Conservation (phyloP, 129 eudicot species). For the Oenanthe sinensis region DNA sequence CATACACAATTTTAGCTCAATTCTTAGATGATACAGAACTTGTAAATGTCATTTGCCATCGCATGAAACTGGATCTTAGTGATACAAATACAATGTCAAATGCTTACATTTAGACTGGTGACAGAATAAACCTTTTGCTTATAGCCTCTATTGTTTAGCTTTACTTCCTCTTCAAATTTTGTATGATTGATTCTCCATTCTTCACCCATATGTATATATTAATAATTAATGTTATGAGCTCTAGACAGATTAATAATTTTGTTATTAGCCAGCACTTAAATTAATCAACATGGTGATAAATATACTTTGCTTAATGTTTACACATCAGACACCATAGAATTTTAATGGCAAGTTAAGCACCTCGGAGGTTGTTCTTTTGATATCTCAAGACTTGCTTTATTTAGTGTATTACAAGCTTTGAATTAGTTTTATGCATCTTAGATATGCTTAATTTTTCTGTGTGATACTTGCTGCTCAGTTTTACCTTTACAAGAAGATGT, state of each 20-base stretch:
- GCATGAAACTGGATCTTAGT: neutral
- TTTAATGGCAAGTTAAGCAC: neutral
- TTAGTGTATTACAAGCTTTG: neutral
- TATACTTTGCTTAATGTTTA: neutral
- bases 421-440: neutral
- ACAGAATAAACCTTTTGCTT: neutral
- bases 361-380: neutral
- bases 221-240: neutral
- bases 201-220: neutral
- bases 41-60: neutral
- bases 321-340: neutral
- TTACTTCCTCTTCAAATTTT: neutral
- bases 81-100: neutral
- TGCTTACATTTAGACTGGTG: neutral
- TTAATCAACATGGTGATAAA: neutral
- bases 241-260: neutral
- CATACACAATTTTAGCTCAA: neutral
- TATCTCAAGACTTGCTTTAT: neutral
- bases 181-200: neutral
- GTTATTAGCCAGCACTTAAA: neutral
- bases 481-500: neutral
- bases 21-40: neutral
- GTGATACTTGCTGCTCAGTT: neutral
- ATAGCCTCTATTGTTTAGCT: neutral
- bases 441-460: neutral